Base-by-base conservation (phyloP, 768 basidiomycete genomes). In the Kwoniella sp. region DNA sequence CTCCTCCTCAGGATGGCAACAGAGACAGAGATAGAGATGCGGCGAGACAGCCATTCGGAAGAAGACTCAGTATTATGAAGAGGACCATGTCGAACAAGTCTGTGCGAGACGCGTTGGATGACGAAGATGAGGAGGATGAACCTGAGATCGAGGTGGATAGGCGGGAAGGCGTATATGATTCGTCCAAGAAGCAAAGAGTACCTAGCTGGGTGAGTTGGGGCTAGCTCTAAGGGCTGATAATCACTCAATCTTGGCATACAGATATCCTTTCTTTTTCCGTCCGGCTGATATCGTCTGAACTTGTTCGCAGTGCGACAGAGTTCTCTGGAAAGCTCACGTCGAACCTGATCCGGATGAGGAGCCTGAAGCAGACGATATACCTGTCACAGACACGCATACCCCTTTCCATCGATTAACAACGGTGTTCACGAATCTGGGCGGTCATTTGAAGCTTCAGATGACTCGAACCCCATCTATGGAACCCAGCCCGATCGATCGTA, bases 111-210 rank as follows among this genome's bases (percentile, higher is more conserved):
- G 22, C 30, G 12, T 26, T 28, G 9, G 52, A 66, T 9, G 72
- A 72, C 4, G 63, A 66, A 20, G 58, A 57, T 31, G 73, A 75
- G 4, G 68, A 69, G 20, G 67, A 63, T 41, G 70, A 65, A 20
- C 45, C 65, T 29, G 69, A 70, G 28, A 60, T 63, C 26, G 63
- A 62, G 38, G 66, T 63, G 58, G 79, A 81, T 67, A 68, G 57
- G 20, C 48, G 79, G 17, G 72, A 76, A 59, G 79, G 79, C 0
- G 74, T 79, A 5, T 81, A 81, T 59, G 79, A 81, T 58, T 74
- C 69, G 26, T 78, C 76, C 4, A 78, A 79, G 54, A 81, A 81
- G 65, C 78, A 81, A 59, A 59, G 79, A 26, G 79, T 81, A 1
- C 79, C 79, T 0, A 81, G 79, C 62, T 81, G 79, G 79, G 79